phyloP scores from a whole-genome alignment of 2,329 filamentous ascomycete genomes.

The Scedosporium boydii region DNA sequence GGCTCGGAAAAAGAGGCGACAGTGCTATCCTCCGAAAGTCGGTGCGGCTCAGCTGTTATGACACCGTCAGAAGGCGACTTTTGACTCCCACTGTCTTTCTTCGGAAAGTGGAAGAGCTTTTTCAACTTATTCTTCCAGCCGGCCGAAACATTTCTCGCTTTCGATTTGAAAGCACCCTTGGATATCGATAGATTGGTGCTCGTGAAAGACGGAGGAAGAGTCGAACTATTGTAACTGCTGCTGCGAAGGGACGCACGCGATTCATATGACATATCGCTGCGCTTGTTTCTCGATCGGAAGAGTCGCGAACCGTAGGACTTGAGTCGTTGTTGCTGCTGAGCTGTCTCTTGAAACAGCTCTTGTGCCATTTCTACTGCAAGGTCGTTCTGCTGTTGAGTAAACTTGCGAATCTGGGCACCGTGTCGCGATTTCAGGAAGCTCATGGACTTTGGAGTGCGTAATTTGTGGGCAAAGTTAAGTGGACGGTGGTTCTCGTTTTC shows the following conservation, averaged over 20 bases:
- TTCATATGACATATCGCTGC: constrained; percentile 21
- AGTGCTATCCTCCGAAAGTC: not conserved
- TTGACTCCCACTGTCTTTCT: constrained; percentile 22
- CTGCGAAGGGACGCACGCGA: constrained; percentile 41
- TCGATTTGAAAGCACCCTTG: constrained; percentile 18
- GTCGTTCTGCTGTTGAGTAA: constrained; percentile 18
- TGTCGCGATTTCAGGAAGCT: constrained; percentile 30
- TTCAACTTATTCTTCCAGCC: constrained; percentile 53
- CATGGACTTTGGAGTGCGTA: constrained; percentile 46
- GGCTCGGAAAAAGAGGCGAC: not conserved
- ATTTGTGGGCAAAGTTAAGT: not conserved
- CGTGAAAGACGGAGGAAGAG: not conserved
- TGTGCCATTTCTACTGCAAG: constrained; percentile 24
- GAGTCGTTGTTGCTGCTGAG: constrained; percentile 23
- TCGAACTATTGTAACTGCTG: constrained; percentile 20
- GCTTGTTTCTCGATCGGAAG: constrained; percentile 28
- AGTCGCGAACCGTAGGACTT: constrained; percentile 33
- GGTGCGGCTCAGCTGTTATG: not conserved
- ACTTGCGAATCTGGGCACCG: not conserved
- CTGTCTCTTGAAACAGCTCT: constrained; percentile 24
- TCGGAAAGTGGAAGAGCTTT: constrained; percentile 39
- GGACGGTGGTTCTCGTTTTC: constrained; percentile 6
- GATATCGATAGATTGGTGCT: constrained; percentile 8
- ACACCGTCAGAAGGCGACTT: constrained; percentile 17
- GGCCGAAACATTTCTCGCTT: constrained; percentile 50